These are phyloP conservation scores for Globisporangium viniferum DNA, from an alignment of 352 stramenopile species.

Conservation along the genomic window DNA sequence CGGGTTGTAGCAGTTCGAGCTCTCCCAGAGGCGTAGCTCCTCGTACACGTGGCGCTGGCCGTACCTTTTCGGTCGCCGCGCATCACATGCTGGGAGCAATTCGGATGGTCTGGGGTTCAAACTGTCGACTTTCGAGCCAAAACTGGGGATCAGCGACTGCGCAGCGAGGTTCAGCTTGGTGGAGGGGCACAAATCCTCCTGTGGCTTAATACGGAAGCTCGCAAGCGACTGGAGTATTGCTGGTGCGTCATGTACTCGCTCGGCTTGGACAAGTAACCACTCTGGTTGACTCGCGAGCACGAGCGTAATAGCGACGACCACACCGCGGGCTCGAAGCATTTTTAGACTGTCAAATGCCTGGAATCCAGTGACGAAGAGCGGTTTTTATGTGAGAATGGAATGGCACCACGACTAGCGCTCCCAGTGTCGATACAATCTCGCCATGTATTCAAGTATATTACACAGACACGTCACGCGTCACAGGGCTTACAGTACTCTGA, in stretches of 20 bases:
- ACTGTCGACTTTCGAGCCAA: neutral
- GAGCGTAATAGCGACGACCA: neutral
- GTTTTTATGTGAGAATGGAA: neutral
- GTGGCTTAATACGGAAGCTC: neutral
- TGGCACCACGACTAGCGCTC: neutral
- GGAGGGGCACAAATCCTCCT: neutral
- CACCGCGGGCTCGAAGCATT: neutral
- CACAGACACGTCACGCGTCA: neutral
- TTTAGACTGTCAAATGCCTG: neutral
- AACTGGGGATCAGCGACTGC: neutral
- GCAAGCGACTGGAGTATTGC: neutral
- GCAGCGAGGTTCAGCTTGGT: neutral
- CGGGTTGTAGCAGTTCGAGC: constrained; percentile 1
- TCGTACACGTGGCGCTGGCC: constrained; percentile 4
- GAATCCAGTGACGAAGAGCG: neutral
- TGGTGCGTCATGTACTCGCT: neutral
- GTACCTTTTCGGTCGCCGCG: neutral
- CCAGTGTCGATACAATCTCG: neutral
- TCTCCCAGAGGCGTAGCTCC: constrained; percentile 3
- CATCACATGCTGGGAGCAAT: neutral
- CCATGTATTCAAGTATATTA: neutral
- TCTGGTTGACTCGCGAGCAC: neutral
- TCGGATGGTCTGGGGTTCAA: neutral
- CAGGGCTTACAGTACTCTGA: neutral
- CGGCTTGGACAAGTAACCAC: neutral